Evolutionary conservation across 176 grass and related monocot genomes (phyloP).

Genomic region (Oryza meyeriana): DNA sequence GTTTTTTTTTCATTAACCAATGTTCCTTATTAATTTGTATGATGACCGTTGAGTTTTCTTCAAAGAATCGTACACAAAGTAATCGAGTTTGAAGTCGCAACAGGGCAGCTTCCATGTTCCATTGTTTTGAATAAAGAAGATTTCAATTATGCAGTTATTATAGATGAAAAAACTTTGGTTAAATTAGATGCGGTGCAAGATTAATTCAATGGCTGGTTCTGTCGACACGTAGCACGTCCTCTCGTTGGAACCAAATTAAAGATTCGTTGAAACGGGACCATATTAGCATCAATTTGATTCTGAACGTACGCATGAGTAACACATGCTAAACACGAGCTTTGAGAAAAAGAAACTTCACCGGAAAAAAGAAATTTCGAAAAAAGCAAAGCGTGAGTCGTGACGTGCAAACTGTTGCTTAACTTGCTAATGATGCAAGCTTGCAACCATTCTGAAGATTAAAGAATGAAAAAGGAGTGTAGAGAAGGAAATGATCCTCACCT

Average conservation of each 20-base stretch:
- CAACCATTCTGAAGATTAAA: background rate
- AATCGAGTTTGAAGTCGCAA: background rate
- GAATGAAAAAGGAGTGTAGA: background rate
- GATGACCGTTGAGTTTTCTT: background rate
- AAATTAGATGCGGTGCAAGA: background rate
- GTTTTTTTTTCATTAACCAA: background rate
- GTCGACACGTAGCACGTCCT: conserved; percentile 2
- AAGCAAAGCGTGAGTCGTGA: background rate
- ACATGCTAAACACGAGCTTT: conserved; percentile 24
- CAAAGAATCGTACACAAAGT: background rate
- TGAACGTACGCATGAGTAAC: background rate
- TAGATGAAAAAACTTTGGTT: background rate
- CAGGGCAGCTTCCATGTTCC: background rate
- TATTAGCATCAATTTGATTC: background rate
- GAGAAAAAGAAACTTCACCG: background rate
- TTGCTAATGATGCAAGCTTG: background rate
- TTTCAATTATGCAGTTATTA: background rate
- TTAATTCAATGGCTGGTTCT: background rate
- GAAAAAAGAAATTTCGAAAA: background rate
- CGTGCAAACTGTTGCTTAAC: background rate
- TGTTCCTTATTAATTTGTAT: background rate
- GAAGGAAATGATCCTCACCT: conserved; percentile 21
- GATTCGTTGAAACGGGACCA: background rate
- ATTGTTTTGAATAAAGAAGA: background rate
- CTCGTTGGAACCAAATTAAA: conserved; percentile 1